Evolutionary conservation across 495 filamentous ascomycete genomes (phyloP).

Genomic region (Xylaria palmicola): DNA sequence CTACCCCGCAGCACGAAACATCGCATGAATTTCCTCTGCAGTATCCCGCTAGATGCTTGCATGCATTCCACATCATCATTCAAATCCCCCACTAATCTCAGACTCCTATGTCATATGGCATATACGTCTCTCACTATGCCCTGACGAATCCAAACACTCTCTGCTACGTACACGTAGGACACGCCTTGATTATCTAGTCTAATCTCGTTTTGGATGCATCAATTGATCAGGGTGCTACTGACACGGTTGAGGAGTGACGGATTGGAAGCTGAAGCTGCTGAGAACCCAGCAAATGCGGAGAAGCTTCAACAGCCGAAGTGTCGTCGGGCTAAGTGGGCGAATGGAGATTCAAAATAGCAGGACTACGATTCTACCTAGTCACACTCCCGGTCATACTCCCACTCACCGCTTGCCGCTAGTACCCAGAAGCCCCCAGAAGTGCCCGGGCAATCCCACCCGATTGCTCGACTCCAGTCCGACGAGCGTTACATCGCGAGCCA

Average conservation of each 20-base stretch:
- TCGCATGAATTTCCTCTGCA: slow-evolving; percentile 5
- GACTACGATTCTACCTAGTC: too few relatives aligned
- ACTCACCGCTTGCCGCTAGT: background rate
- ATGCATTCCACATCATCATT: background rate
- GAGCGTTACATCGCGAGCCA: background rate
- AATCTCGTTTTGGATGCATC: background rate
- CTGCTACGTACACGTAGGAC: too few relatives aligned
- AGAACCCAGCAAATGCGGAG: background rate
- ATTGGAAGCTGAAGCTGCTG: background rate
- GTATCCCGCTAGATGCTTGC: background rate
- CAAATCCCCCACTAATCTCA: background rate
- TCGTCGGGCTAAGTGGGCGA: background rate
- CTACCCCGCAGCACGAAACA: background rate
- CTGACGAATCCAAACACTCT: too few relatives aligned
- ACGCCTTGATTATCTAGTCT: background rate
- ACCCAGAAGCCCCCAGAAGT: background rate
- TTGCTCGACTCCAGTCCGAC: background rate
- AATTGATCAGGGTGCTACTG: background rate
- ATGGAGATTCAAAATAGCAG: too few relatives aligned
- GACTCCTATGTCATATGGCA: background rate
- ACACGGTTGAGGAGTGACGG: too few relatives aligned
- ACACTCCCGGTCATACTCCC: background rate
- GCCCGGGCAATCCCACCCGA: background rate
- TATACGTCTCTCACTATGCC: too few relatives aligned
- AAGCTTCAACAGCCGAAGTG: background rate